Evolutionary conservation across 306 rosid genomes (phyloP).

Genomic region (Glycyrrhiza uralensis): DNA sequence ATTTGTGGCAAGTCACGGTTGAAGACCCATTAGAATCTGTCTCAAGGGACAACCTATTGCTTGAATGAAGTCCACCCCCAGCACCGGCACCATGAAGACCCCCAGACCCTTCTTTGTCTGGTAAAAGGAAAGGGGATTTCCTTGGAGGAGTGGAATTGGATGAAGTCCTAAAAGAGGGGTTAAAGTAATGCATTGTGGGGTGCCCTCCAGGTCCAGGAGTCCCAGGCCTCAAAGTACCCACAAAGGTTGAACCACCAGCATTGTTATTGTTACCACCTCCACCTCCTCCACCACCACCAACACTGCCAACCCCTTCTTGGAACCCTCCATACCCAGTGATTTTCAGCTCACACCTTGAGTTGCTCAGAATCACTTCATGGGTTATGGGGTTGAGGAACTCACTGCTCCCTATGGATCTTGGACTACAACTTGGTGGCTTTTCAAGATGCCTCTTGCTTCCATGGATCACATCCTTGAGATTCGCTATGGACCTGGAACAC

Average conservation of each 20-base stretch:
- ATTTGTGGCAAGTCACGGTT: conserved; percentile 70
- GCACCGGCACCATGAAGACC: conserved; percentile 17
- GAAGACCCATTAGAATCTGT: conserved; percentile 51
- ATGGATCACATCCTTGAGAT: conserved; percentile 92
- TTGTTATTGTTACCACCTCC: too few species aligned
- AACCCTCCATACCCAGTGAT: conserved; percentile 70
- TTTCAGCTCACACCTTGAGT: conserved; percentile 85
- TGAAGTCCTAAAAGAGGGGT: conserved; percentile 61
- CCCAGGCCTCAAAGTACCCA: conserved; percentile 77
- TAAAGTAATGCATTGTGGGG: conserved; percentile 69
- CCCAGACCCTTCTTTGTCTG: conserved; percentile 60
- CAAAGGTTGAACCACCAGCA: conserved; percentile 50
- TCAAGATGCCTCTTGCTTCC: conserved; percentile 79
- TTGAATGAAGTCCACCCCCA: conserved; percentile 50
- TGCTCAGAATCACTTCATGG: conserved; percentile 83
- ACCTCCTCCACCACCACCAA: not conserved
- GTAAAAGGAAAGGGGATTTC: conserved; percentile 51
- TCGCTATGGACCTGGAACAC: conserved; percentile 83
- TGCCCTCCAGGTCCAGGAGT: conserved; percentile 90
- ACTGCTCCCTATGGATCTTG: conserved; percentile 90
- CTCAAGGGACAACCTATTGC: conserved; percentile 54
- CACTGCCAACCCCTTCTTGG: conserved; percentile 53
- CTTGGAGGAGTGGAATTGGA: conserved; percentile 68
- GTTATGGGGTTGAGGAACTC: conserved; percentile 91
- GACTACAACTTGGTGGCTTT: conserved; percentile 84